These are phyloP conservation scores for Xylariales sp. DNA, from an alignment of 2,329 filamentous ascomycete species.

Conservation along the genomic window DNA sequence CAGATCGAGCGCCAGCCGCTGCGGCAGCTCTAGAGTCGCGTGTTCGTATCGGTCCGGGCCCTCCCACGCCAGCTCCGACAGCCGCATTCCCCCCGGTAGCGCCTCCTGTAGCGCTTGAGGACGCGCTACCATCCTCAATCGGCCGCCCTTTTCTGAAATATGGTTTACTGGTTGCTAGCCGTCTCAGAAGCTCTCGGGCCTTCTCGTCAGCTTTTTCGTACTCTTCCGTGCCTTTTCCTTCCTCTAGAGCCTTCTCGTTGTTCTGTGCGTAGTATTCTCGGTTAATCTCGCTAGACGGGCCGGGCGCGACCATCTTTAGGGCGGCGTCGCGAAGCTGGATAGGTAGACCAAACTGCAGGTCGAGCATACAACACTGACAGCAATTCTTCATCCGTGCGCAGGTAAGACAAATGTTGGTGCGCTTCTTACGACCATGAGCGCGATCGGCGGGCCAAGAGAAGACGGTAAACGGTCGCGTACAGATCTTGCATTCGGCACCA, in stretches of 20 bases:
- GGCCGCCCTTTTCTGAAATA: constrained; percentile 91
- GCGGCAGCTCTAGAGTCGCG: constrained; percentile 68
- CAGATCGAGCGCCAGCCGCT: constrained; percentile 60
- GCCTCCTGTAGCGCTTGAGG: constrained; percentile 53
- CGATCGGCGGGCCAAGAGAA: constrained; percentile 96
- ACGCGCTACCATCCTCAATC: constrained; percentile 67
- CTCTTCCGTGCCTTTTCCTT: constrained; percentile 85
- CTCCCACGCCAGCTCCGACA: constrained; percentile 68
- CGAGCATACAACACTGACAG: constrained; percentile 98
- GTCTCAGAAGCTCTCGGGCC: constrained; percentile 84
- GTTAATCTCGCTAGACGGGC: constrained; percentile 92
- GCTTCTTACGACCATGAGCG: constrained; percentile 86
- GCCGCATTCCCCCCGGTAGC: constrained; percentile 59
- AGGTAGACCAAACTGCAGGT: constrained; percentile 93
- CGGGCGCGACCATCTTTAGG: constrained; percentile 96
- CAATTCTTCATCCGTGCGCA: constrained; percentile 98
- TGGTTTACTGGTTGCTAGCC: constrained; percentile 90
- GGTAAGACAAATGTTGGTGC: constrained; percentile 94
- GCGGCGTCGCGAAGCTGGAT: constrained; percentile 96
- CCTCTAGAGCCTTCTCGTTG: constrained; percentile 94
- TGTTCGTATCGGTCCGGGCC: constrained; percentile 82
- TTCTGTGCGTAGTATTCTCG: constrained; percentile 98
- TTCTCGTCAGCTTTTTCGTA: constrained; percentile 99
- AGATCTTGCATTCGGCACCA: constrained; percentile 87
- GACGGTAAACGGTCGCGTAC: constrained; percentile 93